Percentiles rank a stretch among this genome's conserved stretches.
phyloP scores from a whole-genome alignment of 306 rosid genomes.

The Rosa multiflora region DNA sequence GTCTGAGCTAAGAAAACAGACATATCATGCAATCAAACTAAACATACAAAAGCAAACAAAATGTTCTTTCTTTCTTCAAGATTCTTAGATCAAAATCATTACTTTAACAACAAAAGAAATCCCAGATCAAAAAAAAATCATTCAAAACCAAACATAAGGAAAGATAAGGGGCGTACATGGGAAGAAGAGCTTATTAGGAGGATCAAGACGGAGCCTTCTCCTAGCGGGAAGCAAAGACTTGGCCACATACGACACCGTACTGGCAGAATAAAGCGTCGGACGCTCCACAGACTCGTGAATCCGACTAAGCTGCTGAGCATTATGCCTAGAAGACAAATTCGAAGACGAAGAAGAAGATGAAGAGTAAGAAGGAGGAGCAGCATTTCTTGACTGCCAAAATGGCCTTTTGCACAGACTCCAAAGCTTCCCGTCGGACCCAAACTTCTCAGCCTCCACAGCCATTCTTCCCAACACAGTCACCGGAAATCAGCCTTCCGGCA shows the following conservation, averaged over 20 bases:
- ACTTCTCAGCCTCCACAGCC: slow-evolving; percentile 63
- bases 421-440: slow-evolving; percentile 56
- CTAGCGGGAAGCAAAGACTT: slow-evolving; percentile 82
- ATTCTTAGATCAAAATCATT: not conserved
- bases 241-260: slow-evolving; percentile 64
- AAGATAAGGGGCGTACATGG: slow-evolving; percentile 57
- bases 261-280: slow-evolving; percentile 45
- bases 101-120: slow-evolving; percentile 18
- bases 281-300: slow-evolving; percentile 58
- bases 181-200: slow-evolving; percentile 86
- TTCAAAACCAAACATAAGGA: slow-evolving; percentile 15
- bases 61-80: not conserved
- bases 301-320: slow-evolving; percentile 47
- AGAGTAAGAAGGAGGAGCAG: slow-evolving; percentile 49
- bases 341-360: slow-evolving; percentile 37
- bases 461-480: slow-evolving; percentile 18
- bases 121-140: slow-evolving; percentile 9
- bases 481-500: slow-evolving; percentile 6
- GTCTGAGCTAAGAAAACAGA: not conserved
- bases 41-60: slow-evolving; percentile 12
- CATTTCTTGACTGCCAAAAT: slow-evolving; percentile 72
- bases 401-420: slow-evolving; percentile 74
- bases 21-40: slow-evolving; percentile 4
- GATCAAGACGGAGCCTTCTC: slow-evolving; percentile 93
- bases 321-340: slow-evolving; percentile 38